A percentile compares a stretch with the other conserved stretches of the same genome.
Conservation (phyloP, 2,329 filamentous ascomycete species). For the Diplodia seriata region DNA sequence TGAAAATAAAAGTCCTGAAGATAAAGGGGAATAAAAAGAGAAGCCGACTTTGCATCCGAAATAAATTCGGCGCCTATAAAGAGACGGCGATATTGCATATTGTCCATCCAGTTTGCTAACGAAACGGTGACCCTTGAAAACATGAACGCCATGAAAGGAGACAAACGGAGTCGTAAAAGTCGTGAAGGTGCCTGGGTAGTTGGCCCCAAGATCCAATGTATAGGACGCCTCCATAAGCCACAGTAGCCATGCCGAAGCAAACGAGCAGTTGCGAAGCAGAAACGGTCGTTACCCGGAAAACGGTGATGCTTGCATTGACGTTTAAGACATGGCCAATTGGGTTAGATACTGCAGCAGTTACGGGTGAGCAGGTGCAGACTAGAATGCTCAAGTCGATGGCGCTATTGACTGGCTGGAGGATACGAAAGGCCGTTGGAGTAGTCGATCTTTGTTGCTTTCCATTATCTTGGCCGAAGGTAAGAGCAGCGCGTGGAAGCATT, state of each 20-base stretch:
- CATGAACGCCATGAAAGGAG: slow-evolving; percentile 10
- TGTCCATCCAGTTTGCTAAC: background rate
- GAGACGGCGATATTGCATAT: background rate
- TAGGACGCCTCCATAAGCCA: background rate
- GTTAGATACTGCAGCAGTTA: background rate
- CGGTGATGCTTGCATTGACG: slow-evolving; percentile 10
- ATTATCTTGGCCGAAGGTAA: background rate
- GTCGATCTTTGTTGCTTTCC: slow-evolving; percentile 19
- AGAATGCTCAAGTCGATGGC: slow-evolving; percentile 3
- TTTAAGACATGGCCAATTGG: slow-evolving; percentile 1
- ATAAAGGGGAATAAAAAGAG: background rate
- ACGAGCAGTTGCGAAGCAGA: slow-evolving; percentile 13
- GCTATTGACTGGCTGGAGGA: background rate
- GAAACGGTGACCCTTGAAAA: background rate
- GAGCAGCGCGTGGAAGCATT: background rate
- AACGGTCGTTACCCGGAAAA: background rate
- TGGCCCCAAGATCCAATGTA: background rate
- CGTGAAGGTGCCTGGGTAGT: background rate
- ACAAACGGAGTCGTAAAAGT: slow-evolving; percentile 12
- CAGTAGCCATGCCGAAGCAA: slow-evolving; percentile 1
- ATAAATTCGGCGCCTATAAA: background rate
- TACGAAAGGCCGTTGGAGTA: slow-evolving; percentile 7
- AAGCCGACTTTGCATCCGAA: background rate
- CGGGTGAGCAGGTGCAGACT: slow-evolving; percentile 1
- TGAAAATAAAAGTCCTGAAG: background rate